Evolutionary conservation across 345 rosid species (phyloP).

Genomic region (Aquilaria yunnanensis): DNA sequence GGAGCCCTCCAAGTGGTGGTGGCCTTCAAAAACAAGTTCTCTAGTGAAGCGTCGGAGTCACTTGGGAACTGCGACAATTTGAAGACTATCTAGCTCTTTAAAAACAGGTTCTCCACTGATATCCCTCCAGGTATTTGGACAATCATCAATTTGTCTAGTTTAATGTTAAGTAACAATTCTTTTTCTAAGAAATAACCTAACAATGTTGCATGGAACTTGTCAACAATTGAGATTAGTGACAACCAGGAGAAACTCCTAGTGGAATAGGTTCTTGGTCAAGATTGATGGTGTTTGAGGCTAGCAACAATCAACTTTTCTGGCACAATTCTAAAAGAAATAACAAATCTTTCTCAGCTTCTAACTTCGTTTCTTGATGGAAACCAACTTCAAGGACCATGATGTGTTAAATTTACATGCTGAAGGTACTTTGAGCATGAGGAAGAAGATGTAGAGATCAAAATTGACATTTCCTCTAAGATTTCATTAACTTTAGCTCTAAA

Average conservation of each 20-base stretch:
- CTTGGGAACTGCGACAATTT: slow-evolving; percentile 56
- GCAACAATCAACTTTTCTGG: slow-evolving; percentile 67
- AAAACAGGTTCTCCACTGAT: slow-evolving; percentile 70
- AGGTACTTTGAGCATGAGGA: too few species aligned
- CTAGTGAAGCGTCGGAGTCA: slow-evolving; percentile 53
- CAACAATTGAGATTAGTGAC: slow-evolving; percentile 62
- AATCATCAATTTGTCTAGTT: slow-evolving; percentile 31
- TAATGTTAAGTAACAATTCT: slow-evolving; percentile 54
- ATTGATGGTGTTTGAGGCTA: slow-evolving; percentile 47
- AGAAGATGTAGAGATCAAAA: too few species aligned
- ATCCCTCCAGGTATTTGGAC: slow-evolving; percentile 74
- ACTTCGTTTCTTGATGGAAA: slow-evolving; percentile 49
- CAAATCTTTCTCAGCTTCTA: slow-evolving; percentile 40
- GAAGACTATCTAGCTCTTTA: slow-evolving; percentile 51
- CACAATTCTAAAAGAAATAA: slow-evolving; percentile 44
- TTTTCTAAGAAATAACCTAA: slow-evolving; percentile 66
- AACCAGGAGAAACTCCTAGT: slow-evolving; percentile 64
- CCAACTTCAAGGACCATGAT: slow-evolving; percentile 16
- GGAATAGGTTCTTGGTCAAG: slow-evolving; percentile 46
- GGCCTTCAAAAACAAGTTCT: slow-evolving; percentile 53
- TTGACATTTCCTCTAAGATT: too few species aligned
- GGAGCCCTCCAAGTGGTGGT: slow-evolving; percentile 57
- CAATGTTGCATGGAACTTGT: slow-evolving; percentile 50
- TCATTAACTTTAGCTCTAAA: too few species aligned
- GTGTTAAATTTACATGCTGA: too few species aligned